These are phyloP conservation scores for Priceomyces castillae DNA, from an alignment of 805 yeast genomes.

Conservation along the genomic window DNA sequence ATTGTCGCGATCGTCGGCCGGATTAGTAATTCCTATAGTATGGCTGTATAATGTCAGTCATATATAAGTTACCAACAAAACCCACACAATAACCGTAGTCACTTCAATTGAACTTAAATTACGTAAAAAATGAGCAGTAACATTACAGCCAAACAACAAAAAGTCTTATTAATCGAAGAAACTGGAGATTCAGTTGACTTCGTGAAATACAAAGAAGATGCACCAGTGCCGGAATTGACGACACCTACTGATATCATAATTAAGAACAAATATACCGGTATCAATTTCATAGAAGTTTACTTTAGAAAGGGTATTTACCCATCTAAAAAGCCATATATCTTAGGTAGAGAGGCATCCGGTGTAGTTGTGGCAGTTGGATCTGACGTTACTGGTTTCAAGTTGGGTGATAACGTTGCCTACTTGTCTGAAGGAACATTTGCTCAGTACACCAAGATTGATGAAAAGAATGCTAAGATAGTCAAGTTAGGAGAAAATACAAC, in stretches of 20 bases:
- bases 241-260: conserved; percentile 58
- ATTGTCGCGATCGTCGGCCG: no score
- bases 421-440: conserved; percentile 57
- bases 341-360: conserved; percentile 79
- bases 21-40: neutral
- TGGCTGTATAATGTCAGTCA: neutral
- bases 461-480: conserved; percentile 30
- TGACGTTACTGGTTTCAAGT: conserved; percentile 49
- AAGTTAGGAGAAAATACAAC: conserved; percentile 49
- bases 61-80: no score
- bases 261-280: conserved; percentile 73
- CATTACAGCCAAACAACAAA: conserved; percentile 30
- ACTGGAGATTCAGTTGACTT: conserved; percentile 56
- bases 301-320: conserved; percentile 80
- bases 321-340: conserved; percentile 51
- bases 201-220: conserved; percentile 49
- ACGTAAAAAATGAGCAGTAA: neutral
- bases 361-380: conserved; percentile 62
- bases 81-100: neutral
- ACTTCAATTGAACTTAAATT: neutral
- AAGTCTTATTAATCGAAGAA: conserved; percentile 53
- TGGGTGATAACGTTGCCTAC: conserved; percentile 74
- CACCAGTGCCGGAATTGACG: conserved; percentile 56
- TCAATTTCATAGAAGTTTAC: conserved; percentile 80
- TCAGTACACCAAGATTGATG: conserved; percentile 59